Evolutionary conservation across 2,329 filamentous ascomycete species (phyloP), one percentile per base, ranked within the genome.

Genomic region (Exutisphaerella laricina): DNA sequence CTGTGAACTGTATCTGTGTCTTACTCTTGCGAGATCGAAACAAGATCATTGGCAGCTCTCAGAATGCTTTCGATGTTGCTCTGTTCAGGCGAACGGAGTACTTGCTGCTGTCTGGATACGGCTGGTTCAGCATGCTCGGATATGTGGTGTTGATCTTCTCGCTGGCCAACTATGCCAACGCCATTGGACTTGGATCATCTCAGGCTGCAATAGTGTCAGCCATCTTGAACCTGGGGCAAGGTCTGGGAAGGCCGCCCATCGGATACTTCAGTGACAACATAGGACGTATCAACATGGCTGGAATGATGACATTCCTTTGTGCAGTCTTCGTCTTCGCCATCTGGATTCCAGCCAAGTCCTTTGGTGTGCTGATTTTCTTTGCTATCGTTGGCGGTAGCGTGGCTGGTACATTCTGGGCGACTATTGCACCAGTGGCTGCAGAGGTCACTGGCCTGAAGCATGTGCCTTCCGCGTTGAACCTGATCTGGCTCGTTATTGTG

Each of bases 71-170:
- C 54, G 79, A 86, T 56, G 67, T 73, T 28, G 63, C 62, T 3
- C 70, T 89, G 1, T 78, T 89, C 60, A 75, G 68, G 50, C 70
- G 74, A 3, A 57, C 68, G 0, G 78, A 86, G 56, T 88, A 83
- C 51, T 60, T 80, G 18, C 66, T 88, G 2, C 69, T 86, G 9
- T 62, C 86, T 26, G 70, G 65, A 2, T 92, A 81, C 70, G 81
- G 82, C 5, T 79, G 80, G 63, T 80, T 89, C 50, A 80, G 75
- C 46, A 78, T 89, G 66, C 66, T 90, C 10, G 84, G 75, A 4
- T 90, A 90, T 55, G 73, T 85, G 18, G 82, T 87, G 4, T 71
- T 88, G n/a, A 73, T 88, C 32, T 90, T 88, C 64, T 84, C 79
- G 8, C 67, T 89, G 33, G 80, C 85, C 10, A 85, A 82, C 59